phyloP scores from a whole-genome alignment of 176 grass and related monocot species.

The Hordeum marinum region DNA sequence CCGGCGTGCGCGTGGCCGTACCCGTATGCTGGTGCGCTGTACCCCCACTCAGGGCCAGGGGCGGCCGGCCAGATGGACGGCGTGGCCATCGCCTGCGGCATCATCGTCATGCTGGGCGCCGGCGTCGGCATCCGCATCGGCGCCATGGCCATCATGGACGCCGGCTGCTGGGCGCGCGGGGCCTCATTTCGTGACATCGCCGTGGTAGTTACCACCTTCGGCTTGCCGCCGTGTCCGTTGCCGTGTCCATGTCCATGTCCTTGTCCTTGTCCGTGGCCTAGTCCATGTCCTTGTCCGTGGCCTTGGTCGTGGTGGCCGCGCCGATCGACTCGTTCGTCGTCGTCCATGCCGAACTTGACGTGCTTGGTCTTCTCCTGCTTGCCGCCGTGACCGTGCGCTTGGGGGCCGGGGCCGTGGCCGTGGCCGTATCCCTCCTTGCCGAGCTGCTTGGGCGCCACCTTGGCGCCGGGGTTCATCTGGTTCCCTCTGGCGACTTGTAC shows the following conservation, averaged over 20 bases:
- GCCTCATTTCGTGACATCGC: conserved; percentile 29
- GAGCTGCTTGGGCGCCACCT: conserved; percentile 25
- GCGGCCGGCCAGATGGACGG: conserved; percentile 51
- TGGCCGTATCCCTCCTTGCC: not conserved
- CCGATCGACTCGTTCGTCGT: not conserved
- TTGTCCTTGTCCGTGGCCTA: not conserved
- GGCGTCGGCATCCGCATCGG: conserved; percentile 16
- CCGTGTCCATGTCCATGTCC: not conserved
- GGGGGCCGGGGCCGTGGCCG: too few species aligned
- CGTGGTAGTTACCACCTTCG: conserved; percentile 29
- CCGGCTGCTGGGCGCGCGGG: conserved; percentile 21
- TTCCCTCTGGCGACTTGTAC: conserved; percentile 47
- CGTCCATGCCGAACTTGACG: conserved; percentile 13
- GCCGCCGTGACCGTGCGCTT: not conserved
- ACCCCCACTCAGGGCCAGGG: conserved; percentile 26
- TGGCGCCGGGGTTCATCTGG: conserved; percentile 25
- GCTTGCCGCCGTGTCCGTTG: conserved; percentile 16
- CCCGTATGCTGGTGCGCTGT: conserved; percentile 9
- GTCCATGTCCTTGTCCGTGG: not conserved
- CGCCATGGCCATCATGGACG: conserved; percentile 23
- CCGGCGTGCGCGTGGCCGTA: conserved; percentile 49
- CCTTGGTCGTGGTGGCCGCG: not conserved
- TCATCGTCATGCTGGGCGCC: not conserved
- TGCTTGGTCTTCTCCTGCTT: conserved; percentile 23
- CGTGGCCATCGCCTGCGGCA: not conserved